A percentile compares a stretch with the other conserved stretches of the same genome.
These are phyloP conservation scores for Neostapfia colusana DNA, from an alignment of 176 grass and related monocot genomes.

Conservation along the genomic window DNA sequence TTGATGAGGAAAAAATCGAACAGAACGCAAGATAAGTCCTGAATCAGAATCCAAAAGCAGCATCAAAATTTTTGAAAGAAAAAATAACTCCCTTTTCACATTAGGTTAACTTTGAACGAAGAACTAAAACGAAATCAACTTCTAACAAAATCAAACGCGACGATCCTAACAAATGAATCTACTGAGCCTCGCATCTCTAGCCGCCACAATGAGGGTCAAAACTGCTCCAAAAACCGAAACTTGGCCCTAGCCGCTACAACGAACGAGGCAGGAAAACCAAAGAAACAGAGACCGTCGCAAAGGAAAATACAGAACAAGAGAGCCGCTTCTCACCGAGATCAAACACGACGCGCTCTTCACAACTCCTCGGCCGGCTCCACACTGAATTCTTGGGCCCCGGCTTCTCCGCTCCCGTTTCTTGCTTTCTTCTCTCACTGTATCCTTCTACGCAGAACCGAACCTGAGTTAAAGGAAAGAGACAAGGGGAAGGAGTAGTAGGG, in stretches of 20 bases:
- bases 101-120: constrained; percentile 12
- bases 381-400: constrained; percentile 23
- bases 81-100: not conserved
- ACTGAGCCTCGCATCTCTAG: not conserved
- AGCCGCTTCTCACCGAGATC: constrained; percentile 41
- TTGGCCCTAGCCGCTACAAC: not conserved
- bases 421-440: constrained; percentile 25
- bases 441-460: constrained; percentile 4
- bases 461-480: not conserved
- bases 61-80: not conserved
- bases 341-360: not conserved
- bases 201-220: not conserved
- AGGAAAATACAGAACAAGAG: not conserved
- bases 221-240: constrained; percentile 4
- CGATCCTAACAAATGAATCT: constrained; percentile 14
- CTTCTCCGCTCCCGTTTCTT: constrained; percentile 31
- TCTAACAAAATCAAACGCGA: not conserved
- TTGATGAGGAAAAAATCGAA: not conserved
- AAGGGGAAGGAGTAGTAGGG: not conserved
- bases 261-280: not conserved
- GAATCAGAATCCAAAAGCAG: constrained; percentile 10
- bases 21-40: not conserved
- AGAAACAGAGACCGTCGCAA: not conserved
- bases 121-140: constrained; percentile 11
- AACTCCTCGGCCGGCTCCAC: not conserved